phyloP scores from a whole-genome alignment of 768 basidiomycete genomes.

The Russula olivacea region DNA sequence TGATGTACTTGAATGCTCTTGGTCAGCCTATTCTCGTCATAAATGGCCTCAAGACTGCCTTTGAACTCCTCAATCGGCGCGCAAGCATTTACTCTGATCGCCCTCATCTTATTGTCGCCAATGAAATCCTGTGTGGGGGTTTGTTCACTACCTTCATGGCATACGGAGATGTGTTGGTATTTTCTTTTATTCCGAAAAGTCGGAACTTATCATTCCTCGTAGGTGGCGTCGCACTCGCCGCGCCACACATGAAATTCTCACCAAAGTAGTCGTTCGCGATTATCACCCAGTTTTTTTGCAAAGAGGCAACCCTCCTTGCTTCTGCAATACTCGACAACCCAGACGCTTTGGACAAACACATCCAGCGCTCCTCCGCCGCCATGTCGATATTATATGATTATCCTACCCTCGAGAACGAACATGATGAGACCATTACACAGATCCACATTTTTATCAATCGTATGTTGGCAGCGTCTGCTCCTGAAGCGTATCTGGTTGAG shows the following conservation, averaged over 20 bases:
- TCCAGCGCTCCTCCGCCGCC: conserved; percentile 3
- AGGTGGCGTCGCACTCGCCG: conserved; percentile 17
- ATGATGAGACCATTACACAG: conserved; percentile 1
- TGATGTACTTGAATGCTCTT: conserved; percentile 5
- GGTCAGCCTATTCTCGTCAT: conserved; percentile 1
- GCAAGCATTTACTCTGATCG: conserved; percentile 7
- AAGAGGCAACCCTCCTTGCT: conserved; percentile 11
- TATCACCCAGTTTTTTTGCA: conserved; percentile 8
- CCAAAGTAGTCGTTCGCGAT: conserved; percentile 8
- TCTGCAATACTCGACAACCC: background rate
- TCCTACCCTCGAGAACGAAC: conserved; percentile 4
- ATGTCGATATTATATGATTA: conserved; percentile 17
- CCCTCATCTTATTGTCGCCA: background rate
- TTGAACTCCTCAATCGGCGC: conserved; percentile 2
- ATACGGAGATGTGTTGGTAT: background rate
- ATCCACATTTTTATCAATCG: conserved; percentile 9
- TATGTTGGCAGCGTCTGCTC: background rate
- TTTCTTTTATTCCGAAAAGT: no score
- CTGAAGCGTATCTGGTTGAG: conserved; percentile 13
- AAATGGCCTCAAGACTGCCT: conserved; percentile 1
- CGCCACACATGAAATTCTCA: conserved; percentile 13
- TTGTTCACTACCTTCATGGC: background rate
- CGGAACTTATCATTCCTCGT: background rate
- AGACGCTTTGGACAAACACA: background rate
- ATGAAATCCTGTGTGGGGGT: conserved; percentile 1